These are phyloP conservation scores for Suillus cothurnatus DNA, from an alignment of 768 basidiomycete species.

Conservation along the genomic window DNA sequence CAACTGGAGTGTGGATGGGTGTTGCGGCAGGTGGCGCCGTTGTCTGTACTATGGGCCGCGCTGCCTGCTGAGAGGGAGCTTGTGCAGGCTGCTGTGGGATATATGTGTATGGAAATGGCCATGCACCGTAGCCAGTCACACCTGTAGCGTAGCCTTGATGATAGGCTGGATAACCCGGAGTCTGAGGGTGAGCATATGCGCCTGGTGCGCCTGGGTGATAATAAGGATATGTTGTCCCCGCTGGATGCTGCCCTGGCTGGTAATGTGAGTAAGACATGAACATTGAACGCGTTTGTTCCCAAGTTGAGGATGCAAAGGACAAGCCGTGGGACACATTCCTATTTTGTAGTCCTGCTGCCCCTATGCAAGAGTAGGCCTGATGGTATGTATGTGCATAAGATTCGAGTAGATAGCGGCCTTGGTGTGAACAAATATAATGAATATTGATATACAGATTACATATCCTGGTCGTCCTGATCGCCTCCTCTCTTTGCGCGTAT, in stretches of 20 bases:
- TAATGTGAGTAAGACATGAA: constrained; percentile 40
- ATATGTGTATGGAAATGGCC: constrained; percentile 73
- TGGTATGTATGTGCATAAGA: background rate
- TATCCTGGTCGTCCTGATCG: constrained; percentile 31
- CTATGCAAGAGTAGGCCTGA: background rate
- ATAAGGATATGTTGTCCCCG: constrained; percentile 61
- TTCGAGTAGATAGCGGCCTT: background rate
- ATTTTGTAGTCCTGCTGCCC: constrained; percentile 1
- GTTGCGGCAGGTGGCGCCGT: constrained; percentile 30
- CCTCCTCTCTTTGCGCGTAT: constrained; percentile 48
- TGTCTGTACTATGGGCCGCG: constrained; percentile 31
- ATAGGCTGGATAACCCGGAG: constrained; percentile 53
- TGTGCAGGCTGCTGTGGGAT: constrained; percentile 42
- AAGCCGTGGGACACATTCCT: constrained; percentile 4
- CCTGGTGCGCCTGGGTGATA: constrained; percentile 54
- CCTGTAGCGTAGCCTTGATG: constrained; percentile 57
- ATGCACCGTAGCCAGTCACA: constrained; percentile 66
- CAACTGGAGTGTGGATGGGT: constrained; percentile 32
- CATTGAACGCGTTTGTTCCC: constrained; percentile 5
- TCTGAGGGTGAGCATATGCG: constrained; percentile 39
- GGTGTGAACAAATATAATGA: background rate
- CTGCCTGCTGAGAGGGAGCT: constrained; percentile 28
- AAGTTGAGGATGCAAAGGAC: background rate
- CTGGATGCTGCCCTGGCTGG: constrained; percentile 33
- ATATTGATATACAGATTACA: background rate